Base-by-base conservation (phyloP, 345 rosid genomes). In the Sisymbrium irio region DNA sequence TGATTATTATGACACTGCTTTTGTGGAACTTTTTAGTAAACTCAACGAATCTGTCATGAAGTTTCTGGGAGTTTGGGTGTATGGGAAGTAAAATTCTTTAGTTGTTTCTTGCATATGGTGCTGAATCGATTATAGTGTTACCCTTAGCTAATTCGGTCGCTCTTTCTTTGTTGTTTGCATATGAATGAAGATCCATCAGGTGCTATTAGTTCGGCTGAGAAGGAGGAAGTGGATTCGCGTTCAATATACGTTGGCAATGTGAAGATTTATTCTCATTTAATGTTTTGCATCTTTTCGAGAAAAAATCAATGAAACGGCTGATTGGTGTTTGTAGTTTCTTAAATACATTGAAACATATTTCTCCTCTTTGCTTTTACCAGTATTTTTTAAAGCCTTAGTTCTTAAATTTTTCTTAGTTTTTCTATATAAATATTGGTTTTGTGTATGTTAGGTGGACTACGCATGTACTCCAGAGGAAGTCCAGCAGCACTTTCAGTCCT, bases 181-280 rank as follows among this genome's bases (percentile, higher is more conserved):
- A 51, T 80, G 40, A 68, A 35, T 81, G 82, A 81, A 90, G 99
- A 95, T 82, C 70, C 97, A 53, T 77, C 97, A 6, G 57, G 83
- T 73, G 81, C 75, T 82, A 92, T 88, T 1, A 80, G 91, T 47
- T 72, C 82, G 46, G 97, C 96, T 72, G 98, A 92, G 82, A 95
- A 95, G 89, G 99, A 95, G 80, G 99, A 95, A 82, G 97, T 92
- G 63, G 99, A 95, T 85, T 12, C 96, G 0, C 96, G 99, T 19
- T 95, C 99, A 4, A 87, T 95, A 25, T 95, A 92, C 73, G 99
- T 95, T 54, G 99, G 99, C 77, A 95, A 95, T 85, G 99, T 95
- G 85, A 90, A 97, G 78, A 41, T 59, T 58, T 64, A 42, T 28
- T 64, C 51, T 28, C 36, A 13, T 39, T 13, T 4, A 22, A 36